Evolutionary conservation across 2,329 filamentous ascomycete genomes (phyloP).

Genomic region (Sporothrix globosa): DNA sequence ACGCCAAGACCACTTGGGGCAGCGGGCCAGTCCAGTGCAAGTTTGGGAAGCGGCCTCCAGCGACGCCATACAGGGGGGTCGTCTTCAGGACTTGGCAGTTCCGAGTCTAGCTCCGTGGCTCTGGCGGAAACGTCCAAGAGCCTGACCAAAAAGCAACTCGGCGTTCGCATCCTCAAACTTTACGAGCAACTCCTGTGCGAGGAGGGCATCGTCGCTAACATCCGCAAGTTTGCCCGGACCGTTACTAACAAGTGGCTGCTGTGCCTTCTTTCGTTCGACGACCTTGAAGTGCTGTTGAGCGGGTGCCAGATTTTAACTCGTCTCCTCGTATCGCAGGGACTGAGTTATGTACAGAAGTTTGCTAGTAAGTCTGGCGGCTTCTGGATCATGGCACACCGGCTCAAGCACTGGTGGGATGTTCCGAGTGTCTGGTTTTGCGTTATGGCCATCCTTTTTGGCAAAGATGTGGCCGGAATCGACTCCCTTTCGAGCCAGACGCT

Average conservation of each 20-base stretch:
- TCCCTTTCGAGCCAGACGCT: slow-evolving; percentile 49
- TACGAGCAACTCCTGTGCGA: slow-evolving; percentile 79
- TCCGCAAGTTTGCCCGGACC: slow-evolving; percentile 87
- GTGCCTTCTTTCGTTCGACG: slow-evolving; percentile 84
- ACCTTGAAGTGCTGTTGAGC: slow-evolving; percentile 78
- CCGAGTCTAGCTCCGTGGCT: slow-evolving; percentile 14
- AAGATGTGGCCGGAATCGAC: slow-evolving; percentile 75
- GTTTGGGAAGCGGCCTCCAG: neutral
- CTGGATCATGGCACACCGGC: slow-evolving; percentile 75
- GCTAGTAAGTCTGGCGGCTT: slow-evolving; percentile 83
- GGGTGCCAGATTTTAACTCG: slow-evolving; percentile 82
- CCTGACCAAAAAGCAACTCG: slow-evolving; percentile 70
- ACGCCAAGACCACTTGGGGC: slow-evolving; percentile 51
- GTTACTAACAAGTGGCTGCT: slow-evolving; percentile 98
- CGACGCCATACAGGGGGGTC: slow-evolving; percentile 29
- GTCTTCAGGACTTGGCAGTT: neutral
- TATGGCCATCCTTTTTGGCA: slow-evolving; percentile 84
- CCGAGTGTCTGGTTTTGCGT: slow-evolving; percentile 84
- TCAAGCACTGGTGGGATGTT: slow-evolving; percentile 88
- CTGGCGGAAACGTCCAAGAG: slow-evolving; percentile 43
- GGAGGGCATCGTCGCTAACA: slow-evolving; percentile 66
- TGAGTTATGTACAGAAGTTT: slow-evolving; percentile 83
- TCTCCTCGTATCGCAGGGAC: slow-evolving; percentile 79
- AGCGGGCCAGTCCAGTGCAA: slow-evolving; percentile 23
- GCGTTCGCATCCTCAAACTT: slow-evolving; percentile 73